Percentiles rank a stretch among this genome's conserved stretches.
phyloP scores from a whole-genome alignment of 371 early-diverging fungal genomes.

The Mortierella sp. region DNA sequence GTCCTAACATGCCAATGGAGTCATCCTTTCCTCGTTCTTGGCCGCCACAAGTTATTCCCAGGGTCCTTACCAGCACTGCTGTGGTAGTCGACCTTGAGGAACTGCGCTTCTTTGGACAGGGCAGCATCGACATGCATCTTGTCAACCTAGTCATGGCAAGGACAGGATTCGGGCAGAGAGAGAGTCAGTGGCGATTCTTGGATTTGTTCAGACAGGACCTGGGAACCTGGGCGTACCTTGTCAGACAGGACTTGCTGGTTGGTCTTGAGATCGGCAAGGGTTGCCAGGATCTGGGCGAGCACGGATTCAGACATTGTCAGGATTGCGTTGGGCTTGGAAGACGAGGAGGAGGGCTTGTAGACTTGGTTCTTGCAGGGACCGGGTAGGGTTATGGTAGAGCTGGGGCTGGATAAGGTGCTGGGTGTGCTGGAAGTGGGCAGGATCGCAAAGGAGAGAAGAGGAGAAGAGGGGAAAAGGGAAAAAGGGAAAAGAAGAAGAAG shows the following conservation, averaged over 20 bases:
- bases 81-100: conserved; percentile 33
- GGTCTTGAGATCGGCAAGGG: conserved; percentile 49
- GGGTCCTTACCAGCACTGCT: conserved; percentile 31
- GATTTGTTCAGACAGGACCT: not conserved
- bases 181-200: not conserved
- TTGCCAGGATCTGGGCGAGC: conserved; percentile 42
- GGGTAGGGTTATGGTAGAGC: not conserved
- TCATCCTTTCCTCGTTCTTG: too few species aligned
- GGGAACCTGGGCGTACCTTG: conserved; percentile 25
- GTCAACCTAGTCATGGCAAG: conserved; percentile 31
- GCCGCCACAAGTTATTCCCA: not conserved
- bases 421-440: conserved; percentile 18
- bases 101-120: conserved; percentile 23
- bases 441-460: conserved; percentile 14
- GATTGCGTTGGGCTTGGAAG: conserved; percentile 3
- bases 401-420: not conserved
- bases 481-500: conserved; percentile 21
- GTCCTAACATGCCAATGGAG: too few species aligned
- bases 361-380: not conserved
- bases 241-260: conserved; percentile 42
- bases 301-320: conserved; percentile 42
- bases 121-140: conserved; percentile 41
- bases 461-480: conserved; percentile 25
- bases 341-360: not conserved
- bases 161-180: not conserved